Conservation (phyloP, 345 rosid genomes). For the Cardiospermum halicacabum region DNA sequence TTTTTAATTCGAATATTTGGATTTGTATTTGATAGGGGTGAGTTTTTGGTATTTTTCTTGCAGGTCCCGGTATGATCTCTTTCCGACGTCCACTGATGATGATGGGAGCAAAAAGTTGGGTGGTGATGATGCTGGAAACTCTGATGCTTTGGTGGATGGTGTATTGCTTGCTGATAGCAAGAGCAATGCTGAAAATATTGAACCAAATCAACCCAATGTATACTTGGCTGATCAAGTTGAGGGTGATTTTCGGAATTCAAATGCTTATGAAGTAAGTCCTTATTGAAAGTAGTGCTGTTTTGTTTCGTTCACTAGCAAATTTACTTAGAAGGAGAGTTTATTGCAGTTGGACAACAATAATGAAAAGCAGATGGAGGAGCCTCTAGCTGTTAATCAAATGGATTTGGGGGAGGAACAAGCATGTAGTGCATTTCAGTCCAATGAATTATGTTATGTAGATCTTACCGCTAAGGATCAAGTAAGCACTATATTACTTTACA, state of each 20-base stretch:
- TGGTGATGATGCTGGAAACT: conserved; percentile 17
- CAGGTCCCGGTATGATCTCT: conserved; percentile 30
- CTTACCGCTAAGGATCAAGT: conserved; percentile 20
- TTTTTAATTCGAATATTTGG: background rate
- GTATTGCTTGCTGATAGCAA: conserved; percentile 11
- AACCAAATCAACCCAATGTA: conserved; percentile 25
- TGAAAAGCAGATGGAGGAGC: conserved; percentile 11
- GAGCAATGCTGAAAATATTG: conserved; percentile 16
- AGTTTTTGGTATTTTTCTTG: conserved; percentile 7
- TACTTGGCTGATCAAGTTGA: conserved; percentile 38
- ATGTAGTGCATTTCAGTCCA: conserved; percentile 11
- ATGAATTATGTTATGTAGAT: conserved; percentile 15
- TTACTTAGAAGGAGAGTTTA: conserved; percentile 4
- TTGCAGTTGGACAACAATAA: conserved; percentile 12
- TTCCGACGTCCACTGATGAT: conserved; percentile 7
- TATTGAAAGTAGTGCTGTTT: conserved; percentile 15
- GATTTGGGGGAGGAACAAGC: conserved; percentile 15
- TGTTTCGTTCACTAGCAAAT: conserved; percentile 17
- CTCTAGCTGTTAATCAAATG: background rate
- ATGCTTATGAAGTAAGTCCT: conserved; percentile 1
- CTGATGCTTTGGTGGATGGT: background rate
- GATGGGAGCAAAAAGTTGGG: conserved; percentile 11
- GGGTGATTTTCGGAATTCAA: conserved; percentile 28
- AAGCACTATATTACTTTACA: background rate
- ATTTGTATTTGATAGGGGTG: conserved; percentile 8